phyloP scores from a whole-genome alignment of 148 eudicot species.

The Rhododendron williamsianum region DNA sequence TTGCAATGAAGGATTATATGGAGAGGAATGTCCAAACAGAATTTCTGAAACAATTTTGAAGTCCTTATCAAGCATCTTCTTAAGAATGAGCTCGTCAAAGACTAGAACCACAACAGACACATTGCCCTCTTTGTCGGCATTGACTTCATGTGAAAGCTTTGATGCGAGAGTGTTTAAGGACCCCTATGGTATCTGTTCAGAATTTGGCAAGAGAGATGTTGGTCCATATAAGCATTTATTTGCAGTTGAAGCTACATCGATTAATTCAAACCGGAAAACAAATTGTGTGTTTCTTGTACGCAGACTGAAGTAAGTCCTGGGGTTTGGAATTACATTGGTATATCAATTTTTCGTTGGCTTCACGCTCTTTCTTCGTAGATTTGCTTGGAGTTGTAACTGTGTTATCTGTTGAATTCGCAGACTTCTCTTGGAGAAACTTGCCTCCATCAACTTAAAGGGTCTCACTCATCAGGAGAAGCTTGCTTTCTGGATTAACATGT shows the following conservation, averaged over 20 bases:
- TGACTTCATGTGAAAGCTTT: conserved; percentile 21
- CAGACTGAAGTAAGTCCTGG: conserved; percentile 41
- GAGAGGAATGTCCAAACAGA: conserved; percentile 50
- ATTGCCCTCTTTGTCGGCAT: conserved; percentile 22
- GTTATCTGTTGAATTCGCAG: conserved; percentile 26
- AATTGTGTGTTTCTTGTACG: conserved; percentile 41
- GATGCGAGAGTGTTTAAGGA: conserved; percentile 39
- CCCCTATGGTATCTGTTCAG: conserved; percentile 52
- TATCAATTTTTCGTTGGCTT: background rate
- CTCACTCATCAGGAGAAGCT: conserved; percentile 74
- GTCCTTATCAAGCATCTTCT: conserved; percentile 53
- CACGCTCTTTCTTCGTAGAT: background rate
- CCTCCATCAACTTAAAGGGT: conserved; percentile 43
- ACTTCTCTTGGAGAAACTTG: conserved; percentile 54
- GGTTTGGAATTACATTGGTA: background rate
- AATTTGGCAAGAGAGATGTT: conserved; percentile 44
- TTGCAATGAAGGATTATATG: conserved; percentile 27
- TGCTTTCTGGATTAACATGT: conserved; percentile 82
- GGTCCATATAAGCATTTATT: conserved; percentile 56
- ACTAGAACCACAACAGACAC: conserved; percentile 31
- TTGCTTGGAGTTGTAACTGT: conserved; percentile 1
- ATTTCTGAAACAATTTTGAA: conserved; percentile 55
- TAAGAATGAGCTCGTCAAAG: conserved; percentile 50
- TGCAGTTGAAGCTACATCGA: conserved; percentile 43
- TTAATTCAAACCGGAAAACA: conserved; percentile 36